Evolutionary conservation across 2,329 filamentous ascomycete genomes (phyloP), one percentile per base, ranked within the genome.

Genomic region (Hypoxylon sp.): DNA sequence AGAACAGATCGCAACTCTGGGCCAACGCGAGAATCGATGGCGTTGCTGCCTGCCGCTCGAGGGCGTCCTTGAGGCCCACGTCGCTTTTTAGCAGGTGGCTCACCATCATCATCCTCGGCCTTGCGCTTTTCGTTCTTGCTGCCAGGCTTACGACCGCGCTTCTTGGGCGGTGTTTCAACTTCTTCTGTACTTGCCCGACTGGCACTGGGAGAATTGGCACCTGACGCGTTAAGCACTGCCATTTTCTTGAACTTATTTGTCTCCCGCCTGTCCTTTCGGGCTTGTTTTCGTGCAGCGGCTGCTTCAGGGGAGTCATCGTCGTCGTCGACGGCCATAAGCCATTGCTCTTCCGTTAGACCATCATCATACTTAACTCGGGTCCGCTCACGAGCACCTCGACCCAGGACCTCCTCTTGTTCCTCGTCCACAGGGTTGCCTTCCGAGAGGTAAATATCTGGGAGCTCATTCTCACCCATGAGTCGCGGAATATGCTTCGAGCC

Each of bases 291-390:
- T 25, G 90, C 89, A 26, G 95, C 92, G 2, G 94, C 94, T 44
- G 91, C 92, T 69, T 97, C 94, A 20, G 96, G 91, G 0, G 85
- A 87, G 68, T 99, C 94, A 1, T 99, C 94, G 40, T 97, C 92
- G 54, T 96, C 93, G 69, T 99, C 94, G 21, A 99, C 93, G 44
- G 94, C 94, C 78, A 96, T 93, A 41, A 97, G 82, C 94, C 94
- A 99, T 72, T 99, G 95, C 75, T 99, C 94, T 74, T 99, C 95
- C 0, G 94, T 97, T 20, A 99, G 84, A 42, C 95, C 94, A 67
- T 99, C 94, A 65, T 99, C 94, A 64, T 99, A 99, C 71, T 89
- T 89, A 65, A 97, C 92, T 67, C 91, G 87, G 61, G 91, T 97
- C 55, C 95, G 87, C 74, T 99, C 94, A 76, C 94, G 89, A 58